Conservation (phyloP, 352 stramenopile species). For the Thraustochytrium striatum region DNA sequence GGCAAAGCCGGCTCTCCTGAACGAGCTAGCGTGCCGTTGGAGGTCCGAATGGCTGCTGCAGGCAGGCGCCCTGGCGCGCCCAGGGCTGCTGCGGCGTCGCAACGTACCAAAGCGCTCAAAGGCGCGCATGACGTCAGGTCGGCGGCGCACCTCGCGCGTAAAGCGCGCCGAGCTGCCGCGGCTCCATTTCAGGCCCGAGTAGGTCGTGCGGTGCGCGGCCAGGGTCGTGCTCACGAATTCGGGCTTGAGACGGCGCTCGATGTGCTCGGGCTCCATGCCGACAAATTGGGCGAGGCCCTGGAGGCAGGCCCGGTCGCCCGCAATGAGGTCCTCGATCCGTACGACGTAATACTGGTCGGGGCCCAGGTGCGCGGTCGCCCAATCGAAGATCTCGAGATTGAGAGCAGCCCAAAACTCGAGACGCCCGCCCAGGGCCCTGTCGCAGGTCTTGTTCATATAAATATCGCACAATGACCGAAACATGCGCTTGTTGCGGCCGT, state of each 20-base stretch:
- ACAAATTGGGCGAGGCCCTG: not conserved
- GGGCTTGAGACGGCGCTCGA: not conserved
- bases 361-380: not conserved
- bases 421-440: not conserved
- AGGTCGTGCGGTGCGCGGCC: not conserved
- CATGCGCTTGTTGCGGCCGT: constrained; percentile 20
- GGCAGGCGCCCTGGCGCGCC: not conserved
- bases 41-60: too few species aligned
- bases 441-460: not conserved
- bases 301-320: not conserved
- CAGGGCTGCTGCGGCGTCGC: not conserved
- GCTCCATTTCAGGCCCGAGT: constrained; percentile 23
- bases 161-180: not conserved
- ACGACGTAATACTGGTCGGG: constrained; percentile 18
- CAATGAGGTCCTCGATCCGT: constrained; percentile 27
- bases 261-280: not conserved
- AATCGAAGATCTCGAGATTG: constrained; percentile 1
- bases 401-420: constrained; percentile 32
- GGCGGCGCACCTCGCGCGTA: not conserved
- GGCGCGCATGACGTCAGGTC: not conserved
- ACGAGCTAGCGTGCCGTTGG: too few species aligned
- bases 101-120: constrained; percentile 22
- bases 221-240: not conserved
- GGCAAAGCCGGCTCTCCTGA: too few species aligned
- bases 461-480: not conserved